Percentiles rank a stretch among this genome's conserved stretches.
Evolutionary conservation across 78 protist species (phyloP).

Genomic region (Dictyostelium purpureum): DNA sequence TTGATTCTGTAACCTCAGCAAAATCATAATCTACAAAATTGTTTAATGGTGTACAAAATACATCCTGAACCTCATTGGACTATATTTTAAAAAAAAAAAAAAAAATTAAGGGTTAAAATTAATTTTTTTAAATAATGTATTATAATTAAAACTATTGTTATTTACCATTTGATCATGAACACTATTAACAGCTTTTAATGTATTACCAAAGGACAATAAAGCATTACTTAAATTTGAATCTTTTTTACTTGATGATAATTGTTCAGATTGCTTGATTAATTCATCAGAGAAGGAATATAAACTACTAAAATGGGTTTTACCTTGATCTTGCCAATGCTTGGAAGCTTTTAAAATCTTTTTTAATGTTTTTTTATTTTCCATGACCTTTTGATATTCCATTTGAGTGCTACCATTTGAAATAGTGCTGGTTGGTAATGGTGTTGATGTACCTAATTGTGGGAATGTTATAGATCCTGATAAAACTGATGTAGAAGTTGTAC

Average conservation of each 20-base stretch:
- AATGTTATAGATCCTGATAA: slow-evolving; percentile 5
- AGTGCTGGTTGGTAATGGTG: not conserved
- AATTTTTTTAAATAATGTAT: not conserved
- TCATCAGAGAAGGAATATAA: slow-evolving; percentile 62
- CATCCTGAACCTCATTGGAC: slow-evolving; percentile 76
- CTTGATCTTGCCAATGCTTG: slow-evolving; percentile 59
- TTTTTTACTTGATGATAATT: slow-evolving; percentile 32
- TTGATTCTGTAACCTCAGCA: slow-evolving; percentile 71
- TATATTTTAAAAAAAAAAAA: not conserved
- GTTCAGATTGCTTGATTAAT: slow-evolving; percentile 62
- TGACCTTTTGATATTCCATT: slow-evolving; percentile 31
- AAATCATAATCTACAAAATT: slow-evolving; percentile 77
- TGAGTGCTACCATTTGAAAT: not conserved
- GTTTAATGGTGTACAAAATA: slow-evolving; percentile 66
- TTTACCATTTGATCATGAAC: slow-evolving; percentile 74
- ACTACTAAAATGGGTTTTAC: slow-evolving; percentile 28
- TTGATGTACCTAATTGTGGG: not conserved
- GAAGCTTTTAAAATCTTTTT: slow-evolving; percentile 37
- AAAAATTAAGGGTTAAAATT: not conserved
- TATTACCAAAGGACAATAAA: slow-evolving; percentile 41
- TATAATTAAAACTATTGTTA: not conserved
- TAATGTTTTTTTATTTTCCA: slow-evolving; percentile 64
- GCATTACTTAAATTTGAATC: slow-evolving; percentile 8
- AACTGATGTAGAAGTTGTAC: not conserved
- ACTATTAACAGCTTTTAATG: slow-evolving; percentile 54